These are phyloP conservation scores for Podospora bellae-mahoneyi DNA, from an alignment of 495 filamentous ascomycete species.

Conservation along the genomic window DNA sequence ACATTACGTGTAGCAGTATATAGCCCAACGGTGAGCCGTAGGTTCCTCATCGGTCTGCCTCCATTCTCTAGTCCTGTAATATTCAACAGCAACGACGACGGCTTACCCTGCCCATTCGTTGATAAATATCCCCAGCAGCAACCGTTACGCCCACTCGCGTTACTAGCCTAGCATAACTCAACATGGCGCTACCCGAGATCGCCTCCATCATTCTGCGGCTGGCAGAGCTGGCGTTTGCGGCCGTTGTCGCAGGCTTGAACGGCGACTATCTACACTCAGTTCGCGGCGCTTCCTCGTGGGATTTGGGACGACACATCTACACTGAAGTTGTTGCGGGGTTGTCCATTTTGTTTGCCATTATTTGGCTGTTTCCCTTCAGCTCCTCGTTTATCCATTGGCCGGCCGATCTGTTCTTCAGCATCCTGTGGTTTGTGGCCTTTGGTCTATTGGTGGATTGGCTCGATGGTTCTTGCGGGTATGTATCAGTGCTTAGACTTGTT, in stretches of 20 bases:
- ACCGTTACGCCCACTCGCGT: not conserved
- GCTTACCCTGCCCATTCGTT: not conserved
- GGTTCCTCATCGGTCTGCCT: not conserved
- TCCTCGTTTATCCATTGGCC: conserved; percentile 46
- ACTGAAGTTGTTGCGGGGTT: conserved; percentile 47
- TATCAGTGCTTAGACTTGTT: conserved; percentile 30
- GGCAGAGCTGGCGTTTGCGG: conserved; percentile 46
- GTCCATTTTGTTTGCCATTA: conserved; percentile 44
- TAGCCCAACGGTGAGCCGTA: not conserved
- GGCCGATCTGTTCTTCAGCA: conserved; percentile 55
- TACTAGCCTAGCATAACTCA: not conserved
- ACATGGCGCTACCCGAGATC: conserved; percentile 41
- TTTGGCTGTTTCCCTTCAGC: conserved; percentile 50
- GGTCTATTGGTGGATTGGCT: conserved; percentile 57
- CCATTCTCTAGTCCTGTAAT: not conserved
- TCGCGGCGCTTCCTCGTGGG: conserved; percentile 32
- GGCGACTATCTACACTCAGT: conserved; percentile 43
- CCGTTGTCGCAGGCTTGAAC: conserved; percentile 47
- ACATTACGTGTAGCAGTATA: not conserved
- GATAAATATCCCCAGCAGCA: not conserved
- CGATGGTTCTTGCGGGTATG: conserved; percentile 59
- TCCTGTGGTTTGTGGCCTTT: conserved; percentile 63
- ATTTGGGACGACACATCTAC: conserved; percentile 46
- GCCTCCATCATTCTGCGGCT: conserved; percentile 45
- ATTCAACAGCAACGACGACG: not conserved